phyloP scores from a whole-genome alignment of 1,139 yeast genomes.

The Yamadazyma spencermartinsiae region DNA sequence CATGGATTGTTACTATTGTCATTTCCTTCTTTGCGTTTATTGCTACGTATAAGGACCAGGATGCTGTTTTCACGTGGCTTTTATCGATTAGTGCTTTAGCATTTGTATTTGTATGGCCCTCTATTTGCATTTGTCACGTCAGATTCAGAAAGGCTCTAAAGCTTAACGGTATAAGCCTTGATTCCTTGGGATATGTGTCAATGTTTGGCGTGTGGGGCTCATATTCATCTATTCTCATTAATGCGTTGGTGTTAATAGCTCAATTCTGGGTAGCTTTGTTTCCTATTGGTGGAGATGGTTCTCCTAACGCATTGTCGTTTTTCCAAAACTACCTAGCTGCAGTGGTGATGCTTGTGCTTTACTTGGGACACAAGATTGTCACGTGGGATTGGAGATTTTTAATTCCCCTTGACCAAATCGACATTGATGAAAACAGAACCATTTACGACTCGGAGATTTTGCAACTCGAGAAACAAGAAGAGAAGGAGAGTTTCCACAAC shows the following conservation, averaged over 20 bases:
- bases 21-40: slow-evolving; percentile 34
- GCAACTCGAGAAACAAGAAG: slow-evolving; percentile 43
- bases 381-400: slow-evolving; percentile 33
- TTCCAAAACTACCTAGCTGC: slow-evolving; percentile 40
- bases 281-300: slow-evolving; percentile 33
- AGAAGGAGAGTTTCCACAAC: slow-evolving; percentile 31
- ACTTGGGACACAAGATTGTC: slow-evolving; percentile 42
- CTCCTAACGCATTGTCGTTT: slow-evolving; percentile 35
- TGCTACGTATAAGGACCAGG: slow-evolving; percentile 43
- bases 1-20: slow-evolving; percentile 33
- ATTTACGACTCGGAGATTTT: slow-evolving; percentile 42
- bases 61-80: slow-evolving; percentile 45
- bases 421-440: slow-evolving; percentile 42
- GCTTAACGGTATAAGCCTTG: slow-evolving; percentile 33
- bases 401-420: slow-evolving; percentile 39
- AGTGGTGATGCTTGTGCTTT: slow-evolving; percentile 33
- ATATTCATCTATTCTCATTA: slow-evolving; percentile 34
- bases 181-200: slow-evolving; percentile 40
- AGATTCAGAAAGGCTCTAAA: slow-evolving; percentile 45
- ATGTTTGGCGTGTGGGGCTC: slow-evolving; percentile 46
- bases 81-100: slow-evolving; percentile 46
- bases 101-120: slow-evolving; percentile 44
- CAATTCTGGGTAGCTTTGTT: slow-evolving; percentile 46
- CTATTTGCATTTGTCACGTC: slow-evolving; percentile 42
- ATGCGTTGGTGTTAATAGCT: slow-evolving; percentile 37